Conservation (phyloP, 2,329 filamentous ascomycete species). For the Fusarium mangiferae region DNA sequence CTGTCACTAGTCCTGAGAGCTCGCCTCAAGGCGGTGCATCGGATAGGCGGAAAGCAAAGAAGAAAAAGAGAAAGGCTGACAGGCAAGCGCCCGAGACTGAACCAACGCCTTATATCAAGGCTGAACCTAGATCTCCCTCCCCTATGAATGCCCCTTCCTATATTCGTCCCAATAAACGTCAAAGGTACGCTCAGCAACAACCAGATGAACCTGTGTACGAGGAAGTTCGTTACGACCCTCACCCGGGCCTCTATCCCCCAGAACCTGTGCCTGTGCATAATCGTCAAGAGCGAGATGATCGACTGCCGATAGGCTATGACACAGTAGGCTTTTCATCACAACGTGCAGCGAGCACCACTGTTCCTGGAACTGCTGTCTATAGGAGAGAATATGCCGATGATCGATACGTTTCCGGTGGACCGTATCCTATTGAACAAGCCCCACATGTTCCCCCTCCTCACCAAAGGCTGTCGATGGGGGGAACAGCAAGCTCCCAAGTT, state of each 20-base stretch:
- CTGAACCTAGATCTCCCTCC: constrained; percentile 72
- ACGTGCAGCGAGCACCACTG: constrained; percentile 38
- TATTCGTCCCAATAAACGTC: constrained; percentile 66
- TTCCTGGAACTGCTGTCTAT: constrained; percentile 46
- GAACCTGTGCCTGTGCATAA: constrained; percentile 49
- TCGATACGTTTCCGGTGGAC: constrained; percentile 43
- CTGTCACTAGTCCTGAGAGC: constrained; percentile 68
- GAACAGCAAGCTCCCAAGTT: constrained; percentile 51
- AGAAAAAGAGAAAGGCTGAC: constrained; percentile 65
- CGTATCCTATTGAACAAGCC: constrained; percentile 49
- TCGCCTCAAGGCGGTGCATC: constrained; percentile 63
- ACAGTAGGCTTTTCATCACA: constrained; percentile 37
- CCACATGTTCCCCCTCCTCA: constrained; percentile 52
- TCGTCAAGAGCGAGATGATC: constrained; percentile 45
- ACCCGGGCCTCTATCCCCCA: constrained; percentile 49
- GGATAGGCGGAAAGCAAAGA: constrained; percentile 63
- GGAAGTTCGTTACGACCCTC: constrained; percentile 57
- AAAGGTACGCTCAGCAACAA: constrained; percentile 59
- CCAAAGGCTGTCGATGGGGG: constrained; percentile 38
- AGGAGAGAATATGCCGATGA: constrained; percentile 50
- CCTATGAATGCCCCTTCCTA: constrained; percentile 65
- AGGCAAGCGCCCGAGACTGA: constrained; percentile 59
- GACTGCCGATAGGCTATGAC: constrained; percentile 50
- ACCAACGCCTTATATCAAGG: constrained; percentile 67
- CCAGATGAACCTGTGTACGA: constrained; percentile 42